phyloP scores from a whole-genome alignment of 2,329 filamentous ascomycete species.

The Huntiella decipiens region DNA sequence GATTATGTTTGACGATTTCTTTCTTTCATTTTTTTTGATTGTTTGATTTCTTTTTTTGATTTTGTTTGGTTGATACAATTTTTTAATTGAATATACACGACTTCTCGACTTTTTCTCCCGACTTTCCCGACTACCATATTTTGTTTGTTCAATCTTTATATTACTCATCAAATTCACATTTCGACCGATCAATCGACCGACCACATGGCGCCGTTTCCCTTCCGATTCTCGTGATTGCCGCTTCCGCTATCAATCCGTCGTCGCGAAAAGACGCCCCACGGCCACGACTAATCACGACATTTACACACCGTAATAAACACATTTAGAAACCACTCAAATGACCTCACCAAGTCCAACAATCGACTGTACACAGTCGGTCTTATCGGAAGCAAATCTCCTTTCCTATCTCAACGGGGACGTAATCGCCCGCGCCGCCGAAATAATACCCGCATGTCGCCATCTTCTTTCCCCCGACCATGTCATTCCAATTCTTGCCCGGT shows the following conservation, averaged over 20 bases:
- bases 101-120: background rate
- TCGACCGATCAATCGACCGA: background rate
- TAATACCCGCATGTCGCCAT: conserved; percentile 3
- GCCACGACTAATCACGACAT: background rate
- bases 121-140: too few species aligned
- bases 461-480: conserved; percentile 3
- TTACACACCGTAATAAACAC: background rate
- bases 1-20: background rate
- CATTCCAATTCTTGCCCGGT: conserved; percentile 2
- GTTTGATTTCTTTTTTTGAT: background rate
- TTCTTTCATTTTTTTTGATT: background rate
- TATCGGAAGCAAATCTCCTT: conserved; percentile 7
- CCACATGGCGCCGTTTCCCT: background rate
- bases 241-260: background rate
- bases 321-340: conserved; percentile 1
- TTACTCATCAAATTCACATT: background rate
- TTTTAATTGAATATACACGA: background rate
- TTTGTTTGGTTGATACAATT: background rate
- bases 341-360: conserved; percentile 1
- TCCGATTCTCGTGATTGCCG: background rate
- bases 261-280: background rate
- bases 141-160: background rate
- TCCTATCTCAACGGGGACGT: conserved; percentile 7
- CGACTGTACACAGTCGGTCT: conserved; percentile 8
- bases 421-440: conserved; percentile 5